phyloP scores from a whole-genome alignment of 352 stramenopile species.

The Globisporangium alternatum region DNA sequence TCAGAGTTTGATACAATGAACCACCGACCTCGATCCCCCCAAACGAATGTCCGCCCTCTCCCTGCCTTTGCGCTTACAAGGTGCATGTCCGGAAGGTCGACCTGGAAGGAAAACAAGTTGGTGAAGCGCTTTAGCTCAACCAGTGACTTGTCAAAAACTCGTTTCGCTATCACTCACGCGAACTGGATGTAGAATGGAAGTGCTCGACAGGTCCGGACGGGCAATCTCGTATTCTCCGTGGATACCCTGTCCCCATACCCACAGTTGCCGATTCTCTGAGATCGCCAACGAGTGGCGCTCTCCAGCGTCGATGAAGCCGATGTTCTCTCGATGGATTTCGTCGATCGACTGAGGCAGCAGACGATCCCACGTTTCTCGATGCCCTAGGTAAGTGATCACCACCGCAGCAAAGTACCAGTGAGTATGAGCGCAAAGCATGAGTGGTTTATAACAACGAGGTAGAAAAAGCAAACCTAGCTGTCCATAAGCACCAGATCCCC shows the following conservation, averaged over 20 bases:
- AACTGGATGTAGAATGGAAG: conserved; percentile 53
- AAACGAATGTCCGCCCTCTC: conserved; percentile 69
- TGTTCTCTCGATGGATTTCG: conserved; percentile 56
- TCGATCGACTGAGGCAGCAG: conserved; percentile 59
- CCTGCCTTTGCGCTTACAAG: conserved; percentile 56
- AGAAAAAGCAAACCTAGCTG: conserved; percentile 45
- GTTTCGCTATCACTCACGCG: conserved; percentile 21
- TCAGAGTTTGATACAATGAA: neutral
- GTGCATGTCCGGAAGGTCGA: conserved; percentile 43
- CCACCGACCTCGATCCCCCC: conserved; percentile 62
- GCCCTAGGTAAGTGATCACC: conserved; percentile 26
- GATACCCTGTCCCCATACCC: conserved; percentile 72
- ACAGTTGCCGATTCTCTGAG: conserved; percentile 56
- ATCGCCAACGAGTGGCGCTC: conserved; percentile 71
- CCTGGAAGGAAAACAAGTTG: conserved; percentile 21
- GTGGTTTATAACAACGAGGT: too few relatives aligned
- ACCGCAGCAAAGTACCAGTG: neutral
- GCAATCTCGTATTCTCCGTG: conserved; percentile 47
- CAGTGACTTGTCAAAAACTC: neutral
- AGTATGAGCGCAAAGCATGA: neutral
- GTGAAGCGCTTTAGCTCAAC: neutral
- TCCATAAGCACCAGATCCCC: conserved; percentile 56
- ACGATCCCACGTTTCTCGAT: conserved; percentile 70
- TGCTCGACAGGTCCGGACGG: conserved; percentile 39
- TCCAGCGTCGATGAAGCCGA: conserved; percentile 61